Evolutionary conservation across 75 land plant species (phyloP).

Genomic region (Picea sitchensis): DNA sequence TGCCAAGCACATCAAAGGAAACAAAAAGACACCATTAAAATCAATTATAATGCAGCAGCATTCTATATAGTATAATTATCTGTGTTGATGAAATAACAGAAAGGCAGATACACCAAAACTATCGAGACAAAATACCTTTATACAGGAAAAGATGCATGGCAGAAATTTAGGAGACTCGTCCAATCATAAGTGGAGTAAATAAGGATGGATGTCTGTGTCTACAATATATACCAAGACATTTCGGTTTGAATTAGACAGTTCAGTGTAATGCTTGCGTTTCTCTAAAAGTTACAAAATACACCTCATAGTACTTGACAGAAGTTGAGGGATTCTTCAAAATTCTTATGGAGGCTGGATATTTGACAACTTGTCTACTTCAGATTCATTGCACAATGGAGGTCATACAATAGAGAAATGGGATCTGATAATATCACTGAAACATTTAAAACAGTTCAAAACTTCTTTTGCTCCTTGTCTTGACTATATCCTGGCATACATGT

Average conservation of each 20-base stretch:
- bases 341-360: neutral
- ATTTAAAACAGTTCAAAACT: neutral
- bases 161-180: neutral
- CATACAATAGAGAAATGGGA: neutral
- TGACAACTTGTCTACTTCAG: neutral
- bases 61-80: too few species aligned
- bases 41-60: too few species aligned
- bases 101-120: too few species aligned
- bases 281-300: too few species aligned
- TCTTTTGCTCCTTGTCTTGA: neutral
- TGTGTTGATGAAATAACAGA: too few species aligned
- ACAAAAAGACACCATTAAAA: neutral
- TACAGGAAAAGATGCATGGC: too few species aligned
- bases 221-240: neutral
- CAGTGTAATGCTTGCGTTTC: neutral
- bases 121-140: too few species aligned
- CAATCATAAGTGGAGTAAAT: neutral
- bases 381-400: neutral
- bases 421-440: neutral
- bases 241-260: neutral
- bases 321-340: neutral
- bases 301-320: neutral
- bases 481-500: neutral
- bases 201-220: neutral
- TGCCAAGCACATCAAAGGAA: neutral